Percentiles rank a stretch among this genome's conserved stretches.
Evolutionary conservation across 805 yeast genomes (phyloP).

Genomic region (Candida adriatica): DNA sequence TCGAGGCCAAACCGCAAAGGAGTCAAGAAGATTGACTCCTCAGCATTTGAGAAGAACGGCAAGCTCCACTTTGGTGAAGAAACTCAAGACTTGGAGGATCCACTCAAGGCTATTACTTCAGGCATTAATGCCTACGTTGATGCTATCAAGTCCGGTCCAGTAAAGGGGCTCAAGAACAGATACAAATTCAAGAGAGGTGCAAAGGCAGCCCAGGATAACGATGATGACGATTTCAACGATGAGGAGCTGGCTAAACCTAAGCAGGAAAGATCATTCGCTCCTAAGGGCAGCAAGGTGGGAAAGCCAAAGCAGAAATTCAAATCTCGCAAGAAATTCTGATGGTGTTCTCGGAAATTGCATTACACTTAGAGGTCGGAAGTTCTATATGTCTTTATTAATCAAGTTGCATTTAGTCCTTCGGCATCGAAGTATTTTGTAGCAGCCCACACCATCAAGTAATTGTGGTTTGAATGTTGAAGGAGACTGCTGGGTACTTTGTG

Average conservation of each 20-base stretch:
- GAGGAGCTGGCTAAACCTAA: constrained; percentile 23
- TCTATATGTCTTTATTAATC: too few relatives aligned
- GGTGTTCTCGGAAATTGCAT: too few relatives aligned
- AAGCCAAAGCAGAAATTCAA: constrained; percentile 32
- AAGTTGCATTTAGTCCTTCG: neutral
- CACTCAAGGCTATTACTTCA: constrained; percentile 35
- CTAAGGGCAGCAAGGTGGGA: constrained; percentile 17
- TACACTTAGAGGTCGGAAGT: too few relatives aligned
- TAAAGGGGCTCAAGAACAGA: constrained; percentile 88
- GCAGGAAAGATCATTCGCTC: constrained; percentile 6
- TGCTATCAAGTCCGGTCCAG: constrained; percentile 89
- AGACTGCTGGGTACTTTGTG: constrained; percentile 55
- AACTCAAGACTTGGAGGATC: constrained; percentile 35
- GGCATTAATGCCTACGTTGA: constrained; percentile 91
- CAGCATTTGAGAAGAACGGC: constrained; percentile 43
- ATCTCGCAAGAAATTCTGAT: constrained; percentile 52
- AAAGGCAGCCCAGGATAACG: constrained; percentile 42
- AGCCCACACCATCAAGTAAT: too few relatives aligned
- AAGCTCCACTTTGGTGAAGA: constrained; percentile 57
- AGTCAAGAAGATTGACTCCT: constrained; percentile 32
- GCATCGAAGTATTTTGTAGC: too few relatives aligned
- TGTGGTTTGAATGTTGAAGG: constrained; percentile 62
- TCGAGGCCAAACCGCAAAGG: constrained; percentile 67
- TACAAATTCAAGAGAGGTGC: constrained; percentile 75
- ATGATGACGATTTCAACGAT: constrained; percentile 46